Evolutionary conservation across 768 basidiomycete genomes (phyloP).

Genomic region (Glaciozyma martinii): DNA sequence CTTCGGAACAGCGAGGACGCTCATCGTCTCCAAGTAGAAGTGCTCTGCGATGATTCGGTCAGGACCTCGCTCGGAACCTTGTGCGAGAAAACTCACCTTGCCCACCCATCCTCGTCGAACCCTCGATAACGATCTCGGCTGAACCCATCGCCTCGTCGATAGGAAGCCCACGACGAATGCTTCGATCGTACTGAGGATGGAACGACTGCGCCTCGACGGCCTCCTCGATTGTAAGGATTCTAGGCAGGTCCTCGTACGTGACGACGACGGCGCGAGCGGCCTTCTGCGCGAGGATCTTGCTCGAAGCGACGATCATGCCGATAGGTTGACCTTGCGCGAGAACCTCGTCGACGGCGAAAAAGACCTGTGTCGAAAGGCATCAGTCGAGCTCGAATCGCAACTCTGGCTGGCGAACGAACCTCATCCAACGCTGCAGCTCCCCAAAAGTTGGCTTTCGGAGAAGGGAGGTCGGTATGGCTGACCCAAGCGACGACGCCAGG

Average conservation of each 20-base stretch:
- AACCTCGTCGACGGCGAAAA: conserved; percentile 34
- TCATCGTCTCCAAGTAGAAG: conserved; percentile 28
- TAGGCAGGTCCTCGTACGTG: conserved; percentile 34
- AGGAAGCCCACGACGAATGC: conserved; percentile 21
- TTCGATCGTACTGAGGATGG: conserved; percentile 22
- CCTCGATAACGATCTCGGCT: conserved; percentile 29
- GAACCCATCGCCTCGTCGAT: conserved; percentile 26
- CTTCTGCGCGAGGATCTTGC: conserved; percentile 31
- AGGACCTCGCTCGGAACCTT: neutral
- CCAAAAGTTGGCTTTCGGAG: conserved; percentile 32
- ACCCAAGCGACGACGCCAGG: conserved; percentile 30
- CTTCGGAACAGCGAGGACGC: conserved; percentile 26
- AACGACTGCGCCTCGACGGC: conserved; percentile 26
- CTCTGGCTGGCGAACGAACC: neutral
- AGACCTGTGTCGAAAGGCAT: conserved; percentile 20
- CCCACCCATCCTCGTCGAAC: conserved; percentile 23
- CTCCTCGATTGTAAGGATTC: conserved; percentile 33
- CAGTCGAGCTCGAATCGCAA: neutral
- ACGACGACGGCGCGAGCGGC: conserved; percentile 31
- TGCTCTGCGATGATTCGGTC: conserved; percentile 15
- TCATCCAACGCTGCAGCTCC: conserved; percentile 14
- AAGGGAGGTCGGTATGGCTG: conserved; percentile 30
- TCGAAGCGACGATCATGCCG: conserved; percentile 33
- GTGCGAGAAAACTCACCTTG: conserved; percentile 4
- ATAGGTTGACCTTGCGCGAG: conserved; percentile 28